Evolutionary conservation across 2,329 filamentous ascomycete species (phyloP).

Genomic region (Diaporthe humulicola): DNA sequence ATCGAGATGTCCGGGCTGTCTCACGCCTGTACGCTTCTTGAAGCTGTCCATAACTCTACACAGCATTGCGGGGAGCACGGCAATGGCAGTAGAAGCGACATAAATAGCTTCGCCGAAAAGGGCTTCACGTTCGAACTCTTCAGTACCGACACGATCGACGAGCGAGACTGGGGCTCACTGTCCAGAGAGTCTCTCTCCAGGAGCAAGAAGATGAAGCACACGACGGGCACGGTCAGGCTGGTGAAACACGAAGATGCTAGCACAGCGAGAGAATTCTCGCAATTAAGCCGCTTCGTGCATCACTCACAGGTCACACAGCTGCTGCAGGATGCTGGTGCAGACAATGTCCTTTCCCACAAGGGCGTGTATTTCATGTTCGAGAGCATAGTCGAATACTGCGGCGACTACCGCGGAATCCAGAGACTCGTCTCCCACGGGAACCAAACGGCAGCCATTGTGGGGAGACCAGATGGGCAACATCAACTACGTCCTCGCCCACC

Average conservation of each 20-base stretch:
- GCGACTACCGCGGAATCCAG: slow-evolving; percentile 49
- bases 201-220: neutral
- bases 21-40: neutral
- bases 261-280: neutral
- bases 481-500: neutral
- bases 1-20: neutral
- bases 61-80: no score
- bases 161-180: neutral
- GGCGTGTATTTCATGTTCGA: slow-evolving; percentile 45
- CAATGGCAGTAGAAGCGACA: no score
- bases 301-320: neutral
- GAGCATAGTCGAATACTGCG: slow-evolving; percentile 51
- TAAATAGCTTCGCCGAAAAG: no score
- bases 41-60: neutral
- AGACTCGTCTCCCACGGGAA: slow-evolving; percentile 46
- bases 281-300: neutral
- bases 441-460: slow-evolving; percentile 49
- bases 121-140: neutral
- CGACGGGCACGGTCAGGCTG: neutral
- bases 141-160: neutral
- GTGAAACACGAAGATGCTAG: neutral
- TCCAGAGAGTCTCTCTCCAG: neutral
- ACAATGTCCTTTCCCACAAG: neutral
- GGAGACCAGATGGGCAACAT: slow-evolving; percentile 33
- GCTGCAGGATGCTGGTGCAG: neutral